Conservation (phyloP, 1,284 basidiomycete species). For the Naganishia sp. region DNA sequence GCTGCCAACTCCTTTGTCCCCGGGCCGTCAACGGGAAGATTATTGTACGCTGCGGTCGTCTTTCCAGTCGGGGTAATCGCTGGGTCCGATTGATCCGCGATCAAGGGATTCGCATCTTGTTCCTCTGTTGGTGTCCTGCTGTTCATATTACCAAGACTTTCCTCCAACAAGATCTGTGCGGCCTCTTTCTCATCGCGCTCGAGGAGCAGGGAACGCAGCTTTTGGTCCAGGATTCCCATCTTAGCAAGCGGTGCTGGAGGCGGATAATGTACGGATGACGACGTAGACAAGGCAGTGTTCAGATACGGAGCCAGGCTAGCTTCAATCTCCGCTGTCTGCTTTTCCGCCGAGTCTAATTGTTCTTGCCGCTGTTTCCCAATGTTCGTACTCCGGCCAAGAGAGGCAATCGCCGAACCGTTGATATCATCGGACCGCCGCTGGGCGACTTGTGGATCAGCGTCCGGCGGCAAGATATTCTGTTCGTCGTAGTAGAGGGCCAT, state of each 20-base stretch:
- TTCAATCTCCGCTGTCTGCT: conserved; percentile 58
- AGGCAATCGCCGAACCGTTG: not conserved
- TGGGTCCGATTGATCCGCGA: not conserved
- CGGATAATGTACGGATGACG: conserved; percentile 82
- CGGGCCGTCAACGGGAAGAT: not conserved
- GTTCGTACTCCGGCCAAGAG: not conserved
- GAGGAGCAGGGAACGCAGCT: conserved; percentile 65
- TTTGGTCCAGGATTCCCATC: conserved; percentile 83
- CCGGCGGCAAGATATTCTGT: conserved; percentile 71
- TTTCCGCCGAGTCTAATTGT: conserved; percentile 37
- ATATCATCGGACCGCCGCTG: not conserved
- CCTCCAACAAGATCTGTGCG: conserved; percentile 75
- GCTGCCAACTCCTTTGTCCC: conserved; percentile 39
- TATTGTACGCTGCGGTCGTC: not conserved
- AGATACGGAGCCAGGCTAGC: conserved; percentile 77
- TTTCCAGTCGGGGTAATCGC: conserved; percentile 11
- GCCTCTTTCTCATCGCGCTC: conserved; percentile 72
- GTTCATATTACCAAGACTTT: conserved; percentile 51
- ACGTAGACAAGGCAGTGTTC: conserved; percentile 83
- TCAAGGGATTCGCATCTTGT: not conserved
- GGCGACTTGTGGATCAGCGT: conserved; percentile 30
- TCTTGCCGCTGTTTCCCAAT: conserved; percentile 24
- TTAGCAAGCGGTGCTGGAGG: conserved; percentile 81
- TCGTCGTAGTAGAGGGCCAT: conserved; percentile 93
- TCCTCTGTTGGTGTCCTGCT: conserved; percentile 29